Percentiles rank a stretch among this genome's conserved stretches.
Evolutionary conservation across 495 filamentous ascomycete genomes (phyloP).

Genomic region (Sordaria brevicollis): DNA sequence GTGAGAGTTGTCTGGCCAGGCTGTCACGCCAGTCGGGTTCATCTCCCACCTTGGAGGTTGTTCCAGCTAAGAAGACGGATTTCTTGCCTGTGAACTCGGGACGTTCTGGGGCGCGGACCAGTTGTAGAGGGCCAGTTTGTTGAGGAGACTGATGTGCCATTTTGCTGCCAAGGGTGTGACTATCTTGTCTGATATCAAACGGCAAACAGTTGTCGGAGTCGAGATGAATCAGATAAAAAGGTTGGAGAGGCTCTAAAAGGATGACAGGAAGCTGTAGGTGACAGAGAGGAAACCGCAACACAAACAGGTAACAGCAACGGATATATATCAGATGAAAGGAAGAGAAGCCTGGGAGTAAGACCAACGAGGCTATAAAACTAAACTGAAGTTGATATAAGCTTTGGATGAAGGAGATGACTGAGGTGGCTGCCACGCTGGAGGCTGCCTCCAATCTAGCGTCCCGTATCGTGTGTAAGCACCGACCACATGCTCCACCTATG

Average conservation of each 20-base stretch:
- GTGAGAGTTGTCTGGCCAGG: constrained; percentile 22
- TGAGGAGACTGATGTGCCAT: not conserved
- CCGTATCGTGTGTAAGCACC: not conserved
- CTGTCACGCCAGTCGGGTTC: constrained; percentile 32
- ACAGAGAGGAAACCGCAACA: not conserved
- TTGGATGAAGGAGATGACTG: not conserved
- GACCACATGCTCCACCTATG: not conserved
- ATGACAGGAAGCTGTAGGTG: not conserved
- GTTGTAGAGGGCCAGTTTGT: not conserved
- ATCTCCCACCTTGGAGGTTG: constrained; percentile 15
- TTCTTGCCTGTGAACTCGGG: constrained; percentile 12
- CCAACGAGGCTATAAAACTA: not conserved
- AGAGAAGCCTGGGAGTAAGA: not conserved
- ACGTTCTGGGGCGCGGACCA: constrained; percentile 23
- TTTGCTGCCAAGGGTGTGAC: not conserved
- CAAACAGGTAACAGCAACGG: not conserved
- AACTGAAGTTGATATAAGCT: not conserved
- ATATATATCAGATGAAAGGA: not conserved
- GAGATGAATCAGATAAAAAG: too few relatives aligned
- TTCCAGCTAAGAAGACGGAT: constrained; percentile 36
- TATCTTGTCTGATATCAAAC: not conserved
- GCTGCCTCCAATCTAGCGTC: not conserved
- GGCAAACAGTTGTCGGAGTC: not conserved
- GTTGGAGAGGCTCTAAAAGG: not conserved
- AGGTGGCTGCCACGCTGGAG: not conserved